Evolutionary conservation across 495 filamentous ascomycete genomes (phyloP).

Genomic region (Penicillium roqueforti): DNA sequence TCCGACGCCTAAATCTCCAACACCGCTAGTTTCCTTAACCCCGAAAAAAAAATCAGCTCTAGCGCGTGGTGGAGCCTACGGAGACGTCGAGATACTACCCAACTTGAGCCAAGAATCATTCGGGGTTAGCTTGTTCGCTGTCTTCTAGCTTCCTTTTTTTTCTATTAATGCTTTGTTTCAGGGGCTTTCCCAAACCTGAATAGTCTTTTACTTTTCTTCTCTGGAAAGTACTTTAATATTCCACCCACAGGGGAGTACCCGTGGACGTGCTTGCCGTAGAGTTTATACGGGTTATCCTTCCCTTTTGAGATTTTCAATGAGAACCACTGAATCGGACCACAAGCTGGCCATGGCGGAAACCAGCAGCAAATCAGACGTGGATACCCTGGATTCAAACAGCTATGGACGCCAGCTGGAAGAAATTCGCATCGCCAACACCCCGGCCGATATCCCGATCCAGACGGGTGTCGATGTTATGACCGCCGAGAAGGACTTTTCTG

Average conservation of each 20-base stretch:
- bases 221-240: not conserved
- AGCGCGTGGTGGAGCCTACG: not conserved
- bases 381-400: constrained; percentile 19
- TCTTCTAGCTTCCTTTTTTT: constrained; percentile 2
- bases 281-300: not conserved
- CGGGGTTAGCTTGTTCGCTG: constrained; percentile 1
- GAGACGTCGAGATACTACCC: not conserved
- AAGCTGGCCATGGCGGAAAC: constrained; percentile 14
- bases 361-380: constrained; percentile 25
- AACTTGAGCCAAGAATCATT: constrained; percentile 3
- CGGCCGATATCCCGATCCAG: constrained; percentile 44
- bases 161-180: not conserved
- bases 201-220: not conserved
- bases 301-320: not conserved
- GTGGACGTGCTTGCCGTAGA: not conserved
- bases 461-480: constrained; percentile 63
- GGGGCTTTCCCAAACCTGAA: not conserved
- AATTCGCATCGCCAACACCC: constrained; percentile 28
- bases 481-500: constrained; percentile 73
- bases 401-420: constrained; percentile 35
- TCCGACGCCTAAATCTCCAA: not conserved
- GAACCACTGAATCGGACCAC: constrained; percentile 13
- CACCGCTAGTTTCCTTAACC: not conserved
- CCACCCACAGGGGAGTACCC: not conserved
- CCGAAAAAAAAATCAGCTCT: not conserved